Percentiles rank a stretch among this genome's conserved stretches.
These are phyloP conservation scores for Eucalyptus grandis DNA, from an alignment of 345 rosid genomes.

Conservation along the genomic window DNA sequence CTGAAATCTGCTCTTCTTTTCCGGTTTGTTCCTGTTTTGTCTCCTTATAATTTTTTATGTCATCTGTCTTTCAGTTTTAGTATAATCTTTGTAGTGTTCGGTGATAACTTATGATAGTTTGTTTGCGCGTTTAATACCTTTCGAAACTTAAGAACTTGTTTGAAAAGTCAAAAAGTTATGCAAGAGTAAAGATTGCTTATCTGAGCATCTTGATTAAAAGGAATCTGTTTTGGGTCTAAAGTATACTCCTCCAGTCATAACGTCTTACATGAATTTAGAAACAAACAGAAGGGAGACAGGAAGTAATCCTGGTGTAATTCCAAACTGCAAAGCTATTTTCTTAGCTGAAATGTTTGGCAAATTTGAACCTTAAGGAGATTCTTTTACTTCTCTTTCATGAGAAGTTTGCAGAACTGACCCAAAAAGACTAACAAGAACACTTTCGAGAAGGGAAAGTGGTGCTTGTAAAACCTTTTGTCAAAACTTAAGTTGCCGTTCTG, in stretches of 20 bases:
- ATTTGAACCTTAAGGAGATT: neutral
- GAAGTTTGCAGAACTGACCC: neutral
- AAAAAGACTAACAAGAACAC: neutral
- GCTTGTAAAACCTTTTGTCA: neutral
- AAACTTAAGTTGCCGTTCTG: neutral
- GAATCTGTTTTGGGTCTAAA: neutral
- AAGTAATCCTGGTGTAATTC: neutral
- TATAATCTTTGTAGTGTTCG: neutral
- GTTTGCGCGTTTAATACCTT: neutral
- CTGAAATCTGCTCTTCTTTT: constrained; percentile 63
- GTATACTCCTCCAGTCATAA: neutral
- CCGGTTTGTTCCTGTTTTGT: constrained; percentile 15
- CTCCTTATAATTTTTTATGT: neutral
- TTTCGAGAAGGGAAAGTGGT: neutral
- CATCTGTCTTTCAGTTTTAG: neutral
- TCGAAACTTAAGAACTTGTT: neutral
- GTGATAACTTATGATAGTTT: neutral
- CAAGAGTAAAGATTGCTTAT: neutral
- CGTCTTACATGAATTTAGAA: neutral
- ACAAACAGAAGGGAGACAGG: neutral
- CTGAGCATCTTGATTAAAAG: neutral
- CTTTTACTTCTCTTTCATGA: neutral
- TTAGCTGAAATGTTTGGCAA: neutral
- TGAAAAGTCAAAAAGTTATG: neutral
- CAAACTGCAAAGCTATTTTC: neutral